Percentiles rank a stretch among this genome's conserved stretches.
Conservation (phyloP, 257 asterid species). For the Solanum sitiens region DNA sequence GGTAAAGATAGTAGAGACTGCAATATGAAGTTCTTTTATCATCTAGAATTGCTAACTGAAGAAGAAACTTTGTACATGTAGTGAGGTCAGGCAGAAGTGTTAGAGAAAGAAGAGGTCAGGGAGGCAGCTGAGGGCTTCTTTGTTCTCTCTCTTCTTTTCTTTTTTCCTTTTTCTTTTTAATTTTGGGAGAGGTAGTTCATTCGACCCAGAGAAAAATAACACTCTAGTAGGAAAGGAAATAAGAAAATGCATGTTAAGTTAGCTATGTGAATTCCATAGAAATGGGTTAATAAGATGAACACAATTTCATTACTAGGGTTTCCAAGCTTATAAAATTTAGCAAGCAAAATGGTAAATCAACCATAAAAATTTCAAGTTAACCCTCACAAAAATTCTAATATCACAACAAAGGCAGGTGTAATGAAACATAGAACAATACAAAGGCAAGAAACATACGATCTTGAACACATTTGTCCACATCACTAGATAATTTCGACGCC, state of each 20-base stretch:
- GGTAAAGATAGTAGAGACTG: neutral
- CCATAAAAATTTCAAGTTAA: neutral
- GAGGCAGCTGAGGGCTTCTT: neutral
- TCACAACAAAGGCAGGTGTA: neutral
- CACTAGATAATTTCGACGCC: neutral
- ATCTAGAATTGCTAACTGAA: neutral
- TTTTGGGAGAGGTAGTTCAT: neutral
- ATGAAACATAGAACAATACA: neutral
- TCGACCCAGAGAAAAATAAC: neutral
- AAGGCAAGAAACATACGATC: conserved; percentile 47
- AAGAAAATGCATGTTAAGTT: neutral
- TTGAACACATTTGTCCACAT: conserved; percentile 99
- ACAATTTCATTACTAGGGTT: neutral
- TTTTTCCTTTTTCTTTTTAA: neutral
- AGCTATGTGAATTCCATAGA: neutral
- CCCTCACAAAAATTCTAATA: neutral
- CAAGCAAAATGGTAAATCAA: neutral
- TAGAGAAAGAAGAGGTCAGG: neutral
- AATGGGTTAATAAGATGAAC: neutral
- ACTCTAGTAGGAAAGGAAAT: neutral
- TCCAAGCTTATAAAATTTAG: neutral
- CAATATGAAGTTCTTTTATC: neutral
- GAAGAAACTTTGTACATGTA: neutral
- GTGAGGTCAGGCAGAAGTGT: neutral
- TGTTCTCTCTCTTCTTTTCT: neutral